Evolutionary conservation across 805 yeast genomes (phyloP).

Genomic region (Schwanniomyces polymorphus): DNA sequence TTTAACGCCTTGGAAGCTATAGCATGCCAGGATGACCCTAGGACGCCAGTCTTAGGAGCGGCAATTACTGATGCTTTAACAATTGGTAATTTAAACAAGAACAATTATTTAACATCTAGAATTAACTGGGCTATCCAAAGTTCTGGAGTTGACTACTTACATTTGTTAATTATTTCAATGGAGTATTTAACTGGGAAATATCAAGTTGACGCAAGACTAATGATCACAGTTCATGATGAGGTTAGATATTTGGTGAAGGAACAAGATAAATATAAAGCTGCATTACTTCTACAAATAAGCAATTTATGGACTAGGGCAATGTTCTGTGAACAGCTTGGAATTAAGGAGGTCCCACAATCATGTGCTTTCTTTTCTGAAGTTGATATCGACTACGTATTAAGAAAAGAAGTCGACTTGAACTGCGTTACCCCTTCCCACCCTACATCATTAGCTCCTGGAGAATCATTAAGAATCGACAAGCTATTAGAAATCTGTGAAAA

Average conservation of each 20-base stretch:
- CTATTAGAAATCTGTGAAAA: constrained; percentile 43
- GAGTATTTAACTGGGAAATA: constrained; percentile 70
- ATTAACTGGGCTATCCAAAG: constrained; percentile 98
- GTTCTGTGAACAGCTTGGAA: constrained; percentile 90
- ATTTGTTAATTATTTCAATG: constrained; percentile 82
- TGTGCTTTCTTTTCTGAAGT: constrained; percentile 95
- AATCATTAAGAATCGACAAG: constrained; percentile 59
- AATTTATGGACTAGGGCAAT: constrained; percentile 96
- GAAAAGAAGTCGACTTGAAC: constrained; percentile 91
- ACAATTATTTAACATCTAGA: constrained; percentile 80
- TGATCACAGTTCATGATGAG: constrained; percentile 94
- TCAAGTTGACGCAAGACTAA: constrained; percentile 69
- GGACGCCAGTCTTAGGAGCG: constrained; percentile 91
- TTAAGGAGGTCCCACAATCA: constrained; percentile 85
- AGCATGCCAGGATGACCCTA: constrained; percentile 77
- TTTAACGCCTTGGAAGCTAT: constrained; percentile 86
- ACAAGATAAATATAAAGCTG: constrained; percentile 72
- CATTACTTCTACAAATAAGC: constrained; percentile 81
- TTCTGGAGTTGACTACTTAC: constrained; percentile 95
- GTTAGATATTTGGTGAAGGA: constrained; percentile 76
- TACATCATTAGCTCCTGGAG: constrained; percentile 72
- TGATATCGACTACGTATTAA: constrained; percentile 81
- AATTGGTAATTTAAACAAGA: constrained; percentile 58
- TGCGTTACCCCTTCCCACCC: constrained; percentile 91
- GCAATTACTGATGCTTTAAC: constrained; percentile 85